phyloP scores from a whole-genome alignment of 2,329 filamentous ascomycete species.

The Colletotrichum simmondsii region DNA sequence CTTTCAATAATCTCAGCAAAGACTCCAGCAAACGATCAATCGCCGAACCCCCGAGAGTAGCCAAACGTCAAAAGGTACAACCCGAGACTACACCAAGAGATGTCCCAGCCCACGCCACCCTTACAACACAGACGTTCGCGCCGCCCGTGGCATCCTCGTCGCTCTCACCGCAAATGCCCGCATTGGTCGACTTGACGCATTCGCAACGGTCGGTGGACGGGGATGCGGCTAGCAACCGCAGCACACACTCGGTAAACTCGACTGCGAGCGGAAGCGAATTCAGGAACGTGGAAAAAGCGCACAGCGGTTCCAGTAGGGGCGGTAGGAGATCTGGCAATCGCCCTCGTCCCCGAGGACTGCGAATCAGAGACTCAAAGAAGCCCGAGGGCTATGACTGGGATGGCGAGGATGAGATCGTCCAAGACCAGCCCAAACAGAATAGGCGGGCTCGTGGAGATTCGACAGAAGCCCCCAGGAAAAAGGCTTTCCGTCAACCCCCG shows the following conservation, averaged over 20 bases:
- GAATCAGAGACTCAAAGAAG: neutral
- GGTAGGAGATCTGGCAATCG: neutral
- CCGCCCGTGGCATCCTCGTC: neutral
- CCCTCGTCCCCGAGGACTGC: neutral
- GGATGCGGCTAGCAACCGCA: conserved; percentile 20
- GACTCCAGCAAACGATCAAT: conserved; percentile 13
- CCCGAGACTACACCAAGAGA: neutral
- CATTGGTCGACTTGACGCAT: conserved; percentile 19
- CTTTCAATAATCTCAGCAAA: conserved; percentile 2
- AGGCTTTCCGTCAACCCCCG: neutral
- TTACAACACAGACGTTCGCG: neutral
- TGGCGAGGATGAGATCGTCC: neutral
- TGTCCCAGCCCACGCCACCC: neutral
- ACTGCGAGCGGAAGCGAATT: neutral
- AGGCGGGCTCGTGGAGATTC: neutral
- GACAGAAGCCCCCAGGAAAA: neutral
- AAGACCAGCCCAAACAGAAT: neutral
- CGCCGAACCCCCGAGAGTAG: conserved; percentile 6
- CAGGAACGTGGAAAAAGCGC: conserved; percentile 1
- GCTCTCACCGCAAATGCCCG: neutral
- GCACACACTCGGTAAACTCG: neutral
- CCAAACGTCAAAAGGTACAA: conserved; percentile 25
- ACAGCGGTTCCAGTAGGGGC: neutral
- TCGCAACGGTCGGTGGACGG: conserved; percentile 13
- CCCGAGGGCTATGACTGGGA: neutral